These are phyloP conservation scores for Tulasnella sp. DNA, from an alignment of 768 basidiomycete genomes.

Conservation along the genomic window DNA sequence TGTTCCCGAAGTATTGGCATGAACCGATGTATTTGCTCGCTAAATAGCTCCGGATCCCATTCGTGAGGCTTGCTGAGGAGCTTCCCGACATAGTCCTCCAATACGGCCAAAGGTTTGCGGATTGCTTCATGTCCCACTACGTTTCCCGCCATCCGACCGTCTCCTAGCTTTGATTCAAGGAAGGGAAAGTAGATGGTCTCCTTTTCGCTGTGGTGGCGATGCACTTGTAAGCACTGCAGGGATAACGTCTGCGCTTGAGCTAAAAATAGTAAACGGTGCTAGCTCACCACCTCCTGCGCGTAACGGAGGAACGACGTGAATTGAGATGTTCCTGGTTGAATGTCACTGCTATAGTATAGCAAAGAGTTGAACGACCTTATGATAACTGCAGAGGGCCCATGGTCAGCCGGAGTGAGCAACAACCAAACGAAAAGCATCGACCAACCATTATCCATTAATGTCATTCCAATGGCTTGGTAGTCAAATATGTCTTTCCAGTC, in stretches of 20 bases:
- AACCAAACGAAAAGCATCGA: neutral
- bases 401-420: neutral
- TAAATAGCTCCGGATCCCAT: neutral
- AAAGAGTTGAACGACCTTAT: neutral
- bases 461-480: neutral
- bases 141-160: neutral
- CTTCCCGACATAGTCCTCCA: neutral
- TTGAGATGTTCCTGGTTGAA: neutral
- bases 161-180: neutral
- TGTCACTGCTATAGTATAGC: neutral
- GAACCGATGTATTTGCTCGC: neutral
- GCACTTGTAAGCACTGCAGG: no score
- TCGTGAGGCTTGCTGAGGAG: neutral
- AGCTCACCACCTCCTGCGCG: neutral
- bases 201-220: neutral
- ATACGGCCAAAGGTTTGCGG: neutral
- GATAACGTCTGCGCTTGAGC: no score
- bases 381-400: neutral
- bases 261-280: neutral
- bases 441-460: constrained; percentile 4
- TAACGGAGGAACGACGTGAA: neutral
- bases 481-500: neutral
- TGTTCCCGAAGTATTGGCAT: neutral
- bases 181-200: neutral
- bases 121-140: neutral